A percentile compares a stretch with the other conserved stretches of the same genome.
Conservation (phyloP, 768 basidiomycete genomes). For the Amanita inopinata region DNA sequence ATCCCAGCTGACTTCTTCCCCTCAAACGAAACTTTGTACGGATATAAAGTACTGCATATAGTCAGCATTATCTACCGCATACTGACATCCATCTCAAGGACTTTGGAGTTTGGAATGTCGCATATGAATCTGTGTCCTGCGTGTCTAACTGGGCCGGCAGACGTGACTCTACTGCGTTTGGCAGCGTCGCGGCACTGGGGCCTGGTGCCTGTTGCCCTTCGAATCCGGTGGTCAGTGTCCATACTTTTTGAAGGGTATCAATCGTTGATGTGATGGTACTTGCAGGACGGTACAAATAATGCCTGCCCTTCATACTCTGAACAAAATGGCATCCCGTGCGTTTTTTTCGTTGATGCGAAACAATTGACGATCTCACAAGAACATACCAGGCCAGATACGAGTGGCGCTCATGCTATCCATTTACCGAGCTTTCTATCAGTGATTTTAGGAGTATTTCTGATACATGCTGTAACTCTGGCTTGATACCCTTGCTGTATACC, state of each 20-base stretch:
- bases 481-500: no score
- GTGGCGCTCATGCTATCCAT: neutral
- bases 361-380: neutral
- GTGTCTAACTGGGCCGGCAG: conserved; percentile 53
- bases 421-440: neutral
- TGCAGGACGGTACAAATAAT: conserved; percentile 32
- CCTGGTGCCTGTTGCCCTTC: conserved; percentile 64
- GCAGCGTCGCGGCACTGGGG: conserved; percentile 51
- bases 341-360: conserved; percentile 11
- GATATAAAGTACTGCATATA: conserved; percentile 28
- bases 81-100: no score
- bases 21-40: conserved; percentile 56
- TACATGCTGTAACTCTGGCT: neutral
- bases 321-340: conserved; percentile 53
- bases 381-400: conserved; percentile 2
- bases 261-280: neutral
- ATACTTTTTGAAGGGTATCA: neutral
- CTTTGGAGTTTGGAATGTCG: conserved; percentile 83
- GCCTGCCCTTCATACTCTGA: conserved; percentile 70
- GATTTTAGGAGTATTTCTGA: neutral
- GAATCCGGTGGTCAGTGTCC: conserved; percentile 43
- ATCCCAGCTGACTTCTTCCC: conserved; percentile 72
- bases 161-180: conserved; percentile 49
- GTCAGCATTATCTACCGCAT: no score
- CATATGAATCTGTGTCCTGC: conserved; percentile 59